A percentile compares a stretch with the other conserved stretches of the same genome.
phyloP scores from a whole-genome alignment of 2,329 filamentous ascomycete genomes.

The Sclerotiophoma versabilis region DNA sequence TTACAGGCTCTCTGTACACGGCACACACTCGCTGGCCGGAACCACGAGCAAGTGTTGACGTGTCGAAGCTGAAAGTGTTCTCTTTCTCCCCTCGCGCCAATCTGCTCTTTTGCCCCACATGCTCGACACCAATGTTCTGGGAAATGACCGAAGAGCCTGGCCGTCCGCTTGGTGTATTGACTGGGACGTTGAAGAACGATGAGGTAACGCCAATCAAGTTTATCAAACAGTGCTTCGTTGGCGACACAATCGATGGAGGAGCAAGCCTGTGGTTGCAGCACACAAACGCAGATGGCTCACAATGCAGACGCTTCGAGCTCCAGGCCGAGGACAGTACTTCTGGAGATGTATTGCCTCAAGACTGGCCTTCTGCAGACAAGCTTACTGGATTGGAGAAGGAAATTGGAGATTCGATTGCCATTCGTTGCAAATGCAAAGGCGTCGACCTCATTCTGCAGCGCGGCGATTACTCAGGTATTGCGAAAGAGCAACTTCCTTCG shows the following conservation, averaged over 20 bases:
- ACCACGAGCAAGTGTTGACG: slow-evolving; percentile 36
- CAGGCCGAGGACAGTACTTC: slow-evolving; percentile 17
- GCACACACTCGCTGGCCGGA: slow-evolving; percentile 50
- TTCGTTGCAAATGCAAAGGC: slow-evolving; percentile 58
- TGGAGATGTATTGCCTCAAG: slow-evolving; percentile 31
- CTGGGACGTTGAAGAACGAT: slow-evolving; percentile 49
- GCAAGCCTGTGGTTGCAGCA: slow-evolving; percentile 56
- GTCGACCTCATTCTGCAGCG: slow-evolving; percentile 53
- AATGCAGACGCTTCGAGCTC: slow-evolving; percentile 27
- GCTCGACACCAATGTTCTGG: slow-evolving; percentile 56
- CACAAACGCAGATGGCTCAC: slow-evolving; percentile 42
- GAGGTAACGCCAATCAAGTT: slow-evolving; percentile 38
- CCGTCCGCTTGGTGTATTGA: slow-evolving; percentile 45
- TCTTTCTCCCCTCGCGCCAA: slow-evolving; percentile 45
- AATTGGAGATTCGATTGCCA: slow-evolving; percentile 37
- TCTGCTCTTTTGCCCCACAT: slow-evolving; percentile 55
- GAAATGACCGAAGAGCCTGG: slow-evolving; percentile 26
- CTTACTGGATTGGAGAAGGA: slow-evolving; percentile 23
- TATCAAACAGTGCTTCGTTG: slow-evolving; percentile 54
- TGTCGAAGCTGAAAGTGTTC: slow-evolving; percentile 47
- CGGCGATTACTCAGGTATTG: slow-evolving; percentile 35
- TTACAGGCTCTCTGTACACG: slow-evolving; percentile 54
- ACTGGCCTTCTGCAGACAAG: slow-evolving; percentile 38
- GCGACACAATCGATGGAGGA: slow-evolving; percentile 62
- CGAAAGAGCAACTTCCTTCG: slow-evolving; percentile 48